These are phyloP conservation scores for Biscogniauxia mediterranea DNA, from an alignment of 2,329 filamentous ascomycete species.

Conservation along the genomic window DNA sequence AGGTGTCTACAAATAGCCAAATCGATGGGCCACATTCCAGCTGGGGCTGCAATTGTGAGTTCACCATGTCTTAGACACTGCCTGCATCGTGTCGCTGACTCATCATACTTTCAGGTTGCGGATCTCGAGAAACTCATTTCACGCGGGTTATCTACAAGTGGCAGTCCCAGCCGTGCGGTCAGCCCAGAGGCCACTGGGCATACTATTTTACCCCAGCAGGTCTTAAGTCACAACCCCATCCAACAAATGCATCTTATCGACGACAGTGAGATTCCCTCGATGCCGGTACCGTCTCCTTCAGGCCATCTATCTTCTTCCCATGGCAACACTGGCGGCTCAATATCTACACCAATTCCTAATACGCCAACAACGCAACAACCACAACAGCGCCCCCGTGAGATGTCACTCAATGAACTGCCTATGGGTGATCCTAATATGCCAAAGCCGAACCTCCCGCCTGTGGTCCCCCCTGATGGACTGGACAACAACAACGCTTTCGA, in stretches of 20 bases:
- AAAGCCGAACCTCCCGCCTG: constrained; percentile 31
- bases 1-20: constrained; percentile 51
- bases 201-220: constrained; percentile 23
- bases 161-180: constrained; percentile 31
- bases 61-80: constrained; percentile 4
- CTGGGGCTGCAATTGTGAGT: constrained; percentile 47
- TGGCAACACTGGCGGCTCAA: constrained; percentile 16
- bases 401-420: constrained; percentile 25
- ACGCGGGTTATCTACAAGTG: constrained; percentile 39
- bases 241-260: constrained; percentile 33
- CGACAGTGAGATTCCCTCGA: constrained; percentile 29
- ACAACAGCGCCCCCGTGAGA: constrained; percentile 21
- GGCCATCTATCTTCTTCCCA: constrained; percentile 26
- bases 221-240: constrained; percentile 26
- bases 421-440: constrained; percentile 26
- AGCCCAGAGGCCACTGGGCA: constrained; percentile 25
- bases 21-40: constrained; percentile 50
- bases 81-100: constrained; percentile 14
- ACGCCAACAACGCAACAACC: constrained; percentile 16
- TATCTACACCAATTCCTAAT: constrained; percentile 25
- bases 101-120: constrained; percentile 30
- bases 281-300: constrained; percentile 30
- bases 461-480: constrained; percentile 36
- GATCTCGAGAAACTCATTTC: constrained; percentile 53
- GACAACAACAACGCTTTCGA: constrained; percentile 52